phyloP scores from a whole-genome alignment of 192 early-diverging fungal species.

The Coemansia javaensis region DNA sequence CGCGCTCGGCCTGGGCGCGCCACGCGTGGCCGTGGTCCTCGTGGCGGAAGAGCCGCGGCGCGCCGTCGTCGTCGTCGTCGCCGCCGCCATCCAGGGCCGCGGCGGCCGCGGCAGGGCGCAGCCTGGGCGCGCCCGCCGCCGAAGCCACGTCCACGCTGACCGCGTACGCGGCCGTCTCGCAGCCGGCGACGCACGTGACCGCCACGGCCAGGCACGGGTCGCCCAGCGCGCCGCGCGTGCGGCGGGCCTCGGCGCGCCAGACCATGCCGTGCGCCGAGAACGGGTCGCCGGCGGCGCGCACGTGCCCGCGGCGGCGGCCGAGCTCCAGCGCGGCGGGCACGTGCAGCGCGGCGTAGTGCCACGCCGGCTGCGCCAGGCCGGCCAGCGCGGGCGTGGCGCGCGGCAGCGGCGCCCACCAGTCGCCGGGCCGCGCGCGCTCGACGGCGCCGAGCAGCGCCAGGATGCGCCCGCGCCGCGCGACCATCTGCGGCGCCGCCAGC shows the following conservation, averaged over 20 bases:
- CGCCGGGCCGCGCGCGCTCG: constrained; percentile 6
- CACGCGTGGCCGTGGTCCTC: background rate
- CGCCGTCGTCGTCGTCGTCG: background rate
- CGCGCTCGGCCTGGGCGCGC: constrained; percentile 4
- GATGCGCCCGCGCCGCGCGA: constrained; percentile 15
- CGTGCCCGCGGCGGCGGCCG: constrained; percentile 38
- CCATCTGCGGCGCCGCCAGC: constrained; percentile 30
- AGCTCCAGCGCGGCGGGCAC: constrained; percentile 27
- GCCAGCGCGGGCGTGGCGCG: background rate
- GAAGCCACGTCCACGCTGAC: constrained; percentile 10
- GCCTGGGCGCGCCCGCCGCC: background rate
- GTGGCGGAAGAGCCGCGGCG: constrained; percentile 2
- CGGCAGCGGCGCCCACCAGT: constrained; percentile 3
- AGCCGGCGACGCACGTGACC: constrained; percentile 21
- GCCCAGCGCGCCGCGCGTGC: constrained; percentile 22
- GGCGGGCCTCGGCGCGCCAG: constrained; percentile 25
- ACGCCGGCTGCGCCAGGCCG: constrained; percentile 5
- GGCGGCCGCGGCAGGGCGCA: background rate
- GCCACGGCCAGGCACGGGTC: constrained; percentile 24
- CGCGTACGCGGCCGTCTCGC: background rate
- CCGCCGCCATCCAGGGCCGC: background rate
- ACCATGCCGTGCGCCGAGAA: constrained; percentile 28
- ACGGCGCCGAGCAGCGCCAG: constrained; percentile 11
- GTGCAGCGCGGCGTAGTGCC: constrained; percentile 1
- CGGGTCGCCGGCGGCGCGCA: constrained; percentile 24